phyloP scores from a whole-genome alignment of 345 rosid species.

The Syzygium aqueum region DNA sequence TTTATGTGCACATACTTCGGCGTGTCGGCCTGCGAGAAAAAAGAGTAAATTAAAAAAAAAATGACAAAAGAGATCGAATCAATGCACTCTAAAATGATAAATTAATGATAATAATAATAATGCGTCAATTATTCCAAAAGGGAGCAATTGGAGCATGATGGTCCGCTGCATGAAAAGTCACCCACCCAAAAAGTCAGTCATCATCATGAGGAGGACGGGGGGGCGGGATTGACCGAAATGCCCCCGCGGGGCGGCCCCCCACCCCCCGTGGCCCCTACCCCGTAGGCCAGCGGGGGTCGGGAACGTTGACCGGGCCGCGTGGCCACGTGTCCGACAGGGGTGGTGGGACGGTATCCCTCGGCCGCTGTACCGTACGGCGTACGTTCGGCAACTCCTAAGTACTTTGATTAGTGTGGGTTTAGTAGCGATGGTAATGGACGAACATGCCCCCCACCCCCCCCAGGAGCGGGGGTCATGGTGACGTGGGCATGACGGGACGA shows the following conservation, averaged over 20 bases:
- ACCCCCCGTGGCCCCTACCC: background rate
- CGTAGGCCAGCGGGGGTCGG: background rate
- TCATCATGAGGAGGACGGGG: background rate
- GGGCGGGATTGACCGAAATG: background rate
- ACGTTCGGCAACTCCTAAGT: background rate
- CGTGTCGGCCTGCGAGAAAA: background rate
- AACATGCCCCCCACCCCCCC: background rate
- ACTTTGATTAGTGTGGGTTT: background rate
- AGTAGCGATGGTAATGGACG: background rate
- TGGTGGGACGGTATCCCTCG: background rate
- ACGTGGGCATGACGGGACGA: background rate
- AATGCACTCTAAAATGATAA: background rate
- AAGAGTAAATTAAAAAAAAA: background rate
- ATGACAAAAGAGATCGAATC: background rate
- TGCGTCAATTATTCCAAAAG: background rate
- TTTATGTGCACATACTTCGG: background rate
- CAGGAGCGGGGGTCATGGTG: background rate
- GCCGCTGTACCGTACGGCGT: background rate
- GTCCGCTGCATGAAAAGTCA: slow-evolving; percentile 2
- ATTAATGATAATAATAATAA: background rate
- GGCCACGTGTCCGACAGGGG: background rate
- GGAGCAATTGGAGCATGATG: background rate
- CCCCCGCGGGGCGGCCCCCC: background rate
- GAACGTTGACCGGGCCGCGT: background rate
- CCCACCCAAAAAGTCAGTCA: background rate